A percentile compares a stretch with the other conserved stretches of the same genome.
phyloP scores from a whole-genome alignment of 23 red algal genomes.

The Chondrus crispus region DNA sequence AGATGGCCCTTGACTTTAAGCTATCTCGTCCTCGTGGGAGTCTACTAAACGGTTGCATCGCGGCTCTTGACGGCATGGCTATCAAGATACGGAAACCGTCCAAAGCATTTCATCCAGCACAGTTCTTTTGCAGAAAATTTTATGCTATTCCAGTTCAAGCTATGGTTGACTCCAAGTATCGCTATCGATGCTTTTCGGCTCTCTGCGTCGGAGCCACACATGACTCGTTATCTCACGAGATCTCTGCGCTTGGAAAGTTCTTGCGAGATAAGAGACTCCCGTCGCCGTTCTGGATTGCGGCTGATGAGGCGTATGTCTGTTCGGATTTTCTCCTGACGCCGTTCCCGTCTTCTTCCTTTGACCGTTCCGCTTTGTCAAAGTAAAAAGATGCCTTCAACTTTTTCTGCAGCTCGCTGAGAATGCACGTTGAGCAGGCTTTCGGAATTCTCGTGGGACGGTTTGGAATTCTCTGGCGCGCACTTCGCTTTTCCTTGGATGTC shows the following conservation, averaged over 20 bases:
- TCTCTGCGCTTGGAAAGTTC: background rate
- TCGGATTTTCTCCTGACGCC: too few species aligned
- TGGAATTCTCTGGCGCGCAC: background rate
- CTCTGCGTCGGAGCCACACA: background rate
- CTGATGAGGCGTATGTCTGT: too few species aligned
- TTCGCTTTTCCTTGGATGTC: background rate
- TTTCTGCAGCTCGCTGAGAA: too few species aligned
- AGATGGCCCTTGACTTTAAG: background rate
- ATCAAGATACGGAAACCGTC: background rate
- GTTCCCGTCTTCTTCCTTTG: too few species aligned
- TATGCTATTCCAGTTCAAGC: background rate
- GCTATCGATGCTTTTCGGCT: background rate
- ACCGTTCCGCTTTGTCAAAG: too few species aligned
- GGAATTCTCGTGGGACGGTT: background rate
- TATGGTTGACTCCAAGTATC: background rate
- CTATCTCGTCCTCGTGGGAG: background rate
- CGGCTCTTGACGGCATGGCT: background rate
- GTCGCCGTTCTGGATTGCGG: background rate
- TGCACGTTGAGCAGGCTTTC: too few species aligned
- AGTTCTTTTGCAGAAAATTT: background rate
- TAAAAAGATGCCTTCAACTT: too few species aligned
- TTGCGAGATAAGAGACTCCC: background rate
- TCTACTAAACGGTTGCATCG: background rate
- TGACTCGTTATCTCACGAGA: background rate
- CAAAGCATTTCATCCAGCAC: background rate